phyloP scores from a whole-genome alignment of 2,329 filamentous ascomycete genomes.

The Grosmannia penicillata region DNA sequence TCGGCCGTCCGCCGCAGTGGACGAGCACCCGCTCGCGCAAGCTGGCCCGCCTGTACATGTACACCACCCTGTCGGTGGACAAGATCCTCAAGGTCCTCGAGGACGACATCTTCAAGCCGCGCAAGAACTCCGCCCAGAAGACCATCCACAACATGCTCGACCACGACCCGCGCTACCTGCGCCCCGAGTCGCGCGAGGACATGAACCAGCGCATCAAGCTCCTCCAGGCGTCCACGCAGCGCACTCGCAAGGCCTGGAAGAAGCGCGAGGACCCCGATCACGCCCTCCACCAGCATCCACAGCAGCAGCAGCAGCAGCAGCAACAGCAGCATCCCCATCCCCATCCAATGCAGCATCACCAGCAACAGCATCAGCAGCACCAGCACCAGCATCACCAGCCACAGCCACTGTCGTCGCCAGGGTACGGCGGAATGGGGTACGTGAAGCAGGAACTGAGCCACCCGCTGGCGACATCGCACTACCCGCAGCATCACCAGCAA shows the following conservation, averaged over 20 bases:
- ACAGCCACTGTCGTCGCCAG: background rate
- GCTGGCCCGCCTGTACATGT: slow-evolving; percentile 40
- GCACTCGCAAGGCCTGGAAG: slow-evolving; percentile 12
- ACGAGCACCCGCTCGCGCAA: slow-evolving; percentile 35
- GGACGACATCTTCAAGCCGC: slow-evolving; percentile 27
- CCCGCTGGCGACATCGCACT: background rate
- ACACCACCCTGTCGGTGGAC: slow-evolving; percentile 35
- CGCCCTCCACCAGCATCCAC: slow-evolving; percentile 1
- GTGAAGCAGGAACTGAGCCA: background rate
- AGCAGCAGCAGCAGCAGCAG: background rate
- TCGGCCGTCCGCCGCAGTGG: slow-evolving; percentile 42
- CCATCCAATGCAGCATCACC: background rate
- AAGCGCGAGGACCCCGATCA: background rate
- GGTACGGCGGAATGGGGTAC: background rate
- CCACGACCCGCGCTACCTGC: slow-evolving; percentile 43
- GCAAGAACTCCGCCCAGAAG: slow-evolving; percentile 44
- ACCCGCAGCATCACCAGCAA: slow-evolving; percentile 1
- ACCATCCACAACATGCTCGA: slow-evolving; percentile 40
- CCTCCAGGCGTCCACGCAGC: slow-evolving; percentile 24
- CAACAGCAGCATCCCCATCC: background rate
- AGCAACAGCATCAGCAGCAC: background rate
- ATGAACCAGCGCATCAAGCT: slow-evolving; percentile 35
- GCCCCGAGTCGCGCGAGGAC: slow-evolving; percentile 33
- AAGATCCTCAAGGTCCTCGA: slow-evolving; percentile 34
- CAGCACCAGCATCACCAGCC: slow-evolving; percentile 1